Conservation (phyloP, 345 rosid species). For the Brassica nigra region DNA sequence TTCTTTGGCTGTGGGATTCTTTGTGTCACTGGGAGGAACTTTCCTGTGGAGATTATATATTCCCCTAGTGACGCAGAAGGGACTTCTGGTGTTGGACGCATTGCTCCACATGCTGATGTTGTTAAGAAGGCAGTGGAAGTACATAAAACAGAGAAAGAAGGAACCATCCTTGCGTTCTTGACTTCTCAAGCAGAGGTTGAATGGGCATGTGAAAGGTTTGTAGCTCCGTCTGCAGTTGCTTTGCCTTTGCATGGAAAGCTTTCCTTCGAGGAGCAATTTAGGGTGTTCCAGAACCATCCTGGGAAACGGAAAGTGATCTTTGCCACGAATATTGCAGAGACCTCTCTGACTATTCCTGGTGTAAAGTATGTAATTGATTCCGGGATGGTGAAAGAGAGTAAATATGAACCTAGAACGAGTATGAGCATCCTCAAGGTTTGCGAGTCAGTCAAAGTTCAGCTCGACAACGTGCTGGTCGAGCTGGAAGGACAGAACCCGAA, state of each 20-base stretch:
- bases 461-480: conserved; percentile 92
- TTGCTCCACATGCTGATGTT: conserved; percentile 67
- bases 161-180: conserved; percentile 84
- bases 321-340: conserved; percentile 95
- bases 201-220: conserved; percentile 84
- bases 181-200: conserved; percentile 92
- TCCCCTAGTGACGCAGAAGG: conserved; percentile 49
- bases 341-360: conserved; percentile 92
- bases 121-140: conserved; percentile 60
- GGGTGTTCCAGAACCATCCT: conserved; percentile 58
- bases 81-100: conserved; percentile 38
- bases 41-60: conserved; percentile 77
- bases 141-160: conserved; percentile 65
- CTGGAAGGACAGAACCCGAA: conserved; percentile 92
- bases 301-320: conserved; percentile 87
- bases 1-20: conserved; percentile 64
- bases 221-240: conserved; percentile 56
- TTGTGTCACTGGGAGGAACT: conserved; percentile 67
- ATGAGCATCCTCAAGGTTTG: conserved; percentile 84
- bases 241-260: conserved; percentile 91
- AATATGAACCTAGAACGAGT: conserved; percentile 71
- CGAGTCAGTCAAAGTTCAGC: conserved; percentile 84
- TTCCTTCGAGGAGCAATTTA: conserved; percentile 65
- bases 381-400: conserved; percentile 83
- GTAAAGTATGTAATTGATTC: conserved; percentile 87